Evolutionary conservation across 495 filamentous ascomycete species (phyloP).

Genomic region (Trichoderma asperelloides): DNA sequence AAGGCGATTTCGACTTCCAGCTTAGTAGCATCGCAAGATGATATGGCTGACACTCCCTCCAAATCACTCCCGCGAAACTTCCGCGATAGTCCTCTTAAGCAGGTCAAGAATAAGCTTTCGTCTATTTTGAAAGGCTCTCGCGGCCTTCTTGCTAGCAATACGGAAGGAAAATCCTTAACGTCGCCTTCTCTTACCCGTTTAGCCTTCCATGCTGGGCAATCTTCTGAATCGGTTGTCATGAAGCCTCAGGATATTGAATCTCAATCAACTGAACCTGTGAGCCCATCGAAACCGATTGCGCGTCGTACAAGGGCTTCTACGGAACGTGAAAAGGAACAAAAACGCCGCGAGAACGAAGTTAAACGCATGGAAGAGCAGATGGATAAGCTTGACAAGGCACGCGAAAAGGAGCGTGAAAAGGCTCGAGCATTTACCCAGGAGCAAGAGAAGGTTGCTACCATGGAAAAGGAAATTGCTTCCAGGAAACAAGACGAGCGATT

Average conservation of each 20-base stretch:
- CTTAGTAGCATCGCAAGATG: conserved; percentile 31
- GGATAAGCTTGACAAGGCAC: conserved; percentile 47
- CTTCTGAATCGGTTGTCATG: conserved; percentile 30
- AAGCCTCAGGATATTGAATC: conserved; percentile 23
- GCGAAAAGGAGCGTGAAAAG: conserved; percentile 52
- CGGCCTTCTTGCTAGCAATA: conserved; percentile 71
- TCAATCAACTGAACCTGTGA: conserved; percentile 23
- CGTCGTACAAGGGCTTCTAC: conserved; percentile 65
- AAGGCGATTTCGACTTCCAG: conserved; percentile 56
- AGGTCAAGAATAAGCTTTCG: conserved; percentile 79
- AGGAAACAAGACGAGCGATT: conserved; percentile 36
- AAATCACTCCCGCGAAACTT: conserved; percentile 62
- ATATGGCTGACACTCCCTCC: conserved; percentile 52
- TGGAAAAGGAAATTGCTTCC: conserved; percentile 35
- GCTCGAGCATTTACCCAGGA: conserved; percentile 55
- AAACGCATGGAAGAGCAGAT: conserved; percentile 39
- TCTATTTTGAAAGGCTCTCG: conserved; percentile 81
- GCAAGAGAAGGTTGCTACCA: conserved; percentile 41
- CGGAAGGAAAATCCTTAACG: conserved; percentile 54
- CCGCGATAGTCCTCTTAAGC: conserved; percentile 70
- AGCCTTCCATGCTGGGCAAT: conserved; percentile 25
- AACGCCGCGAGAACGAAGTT: conserved; percentile 53
- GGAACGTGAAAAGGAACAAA: conserved; percentile 59
- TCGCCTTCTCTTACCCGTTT: conserved; percentile 33
- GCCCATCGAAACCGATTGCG: conserved; percentile 37